Conservation (phyloP, 345 rosid species). For the Schrenkiella parvula region DNA sequence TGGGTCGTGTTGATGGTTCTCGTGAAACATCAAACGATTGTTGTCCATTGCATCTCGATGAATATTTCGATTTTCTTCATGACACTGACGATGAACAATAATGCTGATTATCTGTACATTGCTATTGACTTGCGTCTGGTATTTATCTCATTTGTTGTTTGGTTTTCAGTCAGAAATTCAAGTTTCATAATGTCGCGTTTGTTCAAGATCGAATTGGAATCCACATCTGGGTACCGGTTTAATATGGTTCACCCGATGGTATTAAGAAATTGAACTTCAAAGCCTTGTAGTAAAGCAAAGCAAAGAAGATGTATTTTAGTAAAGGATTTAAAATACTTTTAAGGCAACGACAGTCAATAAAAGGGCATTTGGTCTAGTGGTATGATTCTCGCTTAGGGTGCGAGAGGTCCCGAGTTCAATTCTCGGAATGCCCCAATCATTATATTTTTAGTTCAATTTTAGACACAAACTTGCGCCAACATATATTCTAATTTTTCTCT, state of each 20-base stretch:
- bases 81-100: slow-evolving; percentile 36
- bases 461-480: not conserved
- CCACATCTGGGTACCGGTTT: too few species aligned
- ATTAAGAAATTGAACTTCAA: too few species aligned
- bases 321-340: too few species aligned
- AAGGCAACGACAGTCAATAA: not conserved
- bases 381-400: slow-evolving; percentile 91
- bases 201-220: too few species aligned
- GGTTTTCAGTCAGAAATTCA: not conserved
- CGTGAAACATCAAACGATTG: slow-evolving; percentile 52
- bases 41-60: slow-evolving; percentile 57
- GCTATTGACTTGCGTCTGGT: not conserved
- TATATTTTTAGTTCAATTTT: not conserved
- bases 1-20: slow-evolving; percentile 49
- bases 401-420: slow-evolving; percentile 84
- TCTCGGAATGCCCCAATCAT: slow-evolving; percentile 51
- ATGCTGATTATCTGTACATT: not conserved
- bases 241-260: too few species aligned
- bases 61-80: slow-evolving; percentile 48
- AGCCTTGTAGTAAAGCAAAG: too few species aligned
- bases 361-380: slow-evolving; percentile 90
- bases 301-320: not conserved
- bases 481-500: too few species aligned
- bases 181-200: too few species aligned
- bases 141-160: not conserved